These are phyloP conservation scores for Coemansia sp. DNA, from an alignment of 192 early-diverging fungal genomes.

Conservation along the genomic window DNA sequence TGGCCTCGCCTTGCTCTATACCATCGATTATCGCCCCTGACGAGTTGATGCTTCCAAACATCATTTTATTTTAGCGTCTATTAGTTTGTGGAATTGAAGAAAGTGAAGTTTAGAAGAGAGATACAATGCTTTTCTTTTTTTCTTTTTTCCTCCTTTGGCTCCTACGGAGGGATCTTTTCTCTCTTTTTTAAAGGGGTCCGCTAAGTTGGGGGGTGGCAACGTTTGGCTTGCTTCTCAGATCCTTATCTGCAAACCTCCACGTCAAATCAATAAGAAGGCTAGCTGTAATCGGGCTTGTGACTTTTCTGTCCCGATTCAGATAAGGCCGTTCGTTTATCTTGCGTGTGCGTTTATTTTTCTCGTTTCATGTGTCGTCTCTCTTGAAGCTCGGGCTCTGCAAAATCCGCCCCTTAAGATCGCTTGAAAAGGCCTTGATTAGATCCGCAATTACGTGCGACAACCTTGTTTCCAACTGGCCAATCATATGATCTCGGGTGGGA, in stretches of 20 bases:
- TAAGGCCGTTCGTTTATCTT: too few species aligned
- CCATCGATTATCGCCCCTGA: constrained; percentile 42
- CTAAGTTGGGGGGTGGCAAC: background rate
- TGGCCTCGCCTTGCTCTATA: constrained; percentile 35
- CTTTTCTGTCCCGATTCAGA: too few species aligned
- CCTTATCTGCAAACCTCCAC: background rate
- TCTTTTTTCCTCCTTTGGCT: background rate
- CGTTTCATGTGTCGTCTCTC: too few species aligned
- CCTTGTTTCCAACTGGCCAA: too few species aligned
- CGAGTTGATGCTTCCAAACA: constrained; percentile 53
- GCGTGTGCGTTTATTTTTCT: too few species aligned
- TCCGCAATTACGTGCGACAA: too few species aligned
- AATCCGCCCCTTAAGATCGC: too few species aligned
- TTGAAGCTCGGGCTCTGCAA: too few species aligned
- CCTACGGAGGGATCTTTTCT: background rate
- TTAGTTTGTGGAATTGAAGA: background rate
- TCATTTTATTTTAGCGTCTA: constrained; percentile 13
- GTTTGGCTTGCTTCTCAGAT: background rate
- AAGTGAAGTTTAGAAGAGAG: background rate
- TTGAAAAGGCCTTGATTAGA: too few species aligned
- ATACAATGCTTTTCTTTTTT: background rate
- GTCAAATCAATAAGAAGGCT: background rate
- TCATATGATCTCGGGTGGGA: too few species aligned
- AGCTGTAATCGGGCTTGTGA: too few species aligned
- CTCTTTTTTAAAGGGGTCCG: background rate